phyloP scores from a whole-genome alignment of 768 basidiomycete species.

The Tulasnella sp. region DNA sequence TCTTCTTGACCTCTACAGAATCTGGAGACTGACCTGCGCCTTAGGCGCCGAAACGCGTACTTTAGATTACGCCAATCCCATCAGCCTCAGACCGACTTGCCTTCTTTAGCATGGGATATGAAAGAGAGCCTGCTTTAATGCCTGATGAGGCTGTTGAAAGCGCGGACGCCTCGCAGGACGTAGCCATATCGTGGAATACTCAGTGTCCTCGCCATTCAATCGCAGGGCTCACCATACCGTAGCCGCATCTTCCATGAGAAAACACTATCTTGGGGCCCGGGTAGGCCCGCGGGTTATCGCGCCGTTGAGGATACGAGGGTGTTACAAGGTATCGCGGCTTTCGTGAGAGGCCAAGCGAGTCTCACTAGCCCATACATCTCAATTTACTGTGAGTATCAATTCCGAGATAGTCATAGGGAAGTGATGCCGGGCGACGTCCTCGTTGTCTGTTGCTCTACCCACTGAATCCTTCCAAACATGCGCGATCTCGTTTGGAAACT shows the following conservation, averaged over 20 bases:
- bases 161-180: background rate
- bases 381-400: background rate
- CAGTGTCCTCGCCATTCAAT: background rate
- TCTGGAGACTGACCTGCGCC: background rate
- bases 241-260: background rate
- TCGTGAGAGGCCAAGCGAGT: background rate
- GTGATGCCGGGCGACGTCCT: background rate
- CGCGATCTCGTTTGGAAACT: background rate
- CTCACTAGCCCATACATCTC: background rate
- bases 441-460: background rate
- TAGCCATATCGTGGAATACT: background rate
- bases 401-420: conserved; percentile 3
- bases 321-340: background rate
- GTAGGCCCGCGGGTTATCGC: background rate
- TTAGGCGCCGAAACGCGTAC: background rate
- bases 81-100: background rate
- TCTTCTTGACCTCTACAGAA: background rate
- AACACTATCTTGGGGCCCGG: background rate
- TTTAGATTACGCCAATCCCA: background rate
- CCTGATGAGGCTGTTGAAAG: background rate
- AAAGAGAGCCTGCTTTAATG: background rate
- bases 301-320: background rate
- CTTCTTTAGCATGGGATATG: background rate
- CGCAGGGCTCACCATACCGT: background rate
- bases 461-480: background rate